Evolutionary conservation across 257 asterid genomes (phyloP).

Genomic region (Voacanga thouarsii): DNA sequence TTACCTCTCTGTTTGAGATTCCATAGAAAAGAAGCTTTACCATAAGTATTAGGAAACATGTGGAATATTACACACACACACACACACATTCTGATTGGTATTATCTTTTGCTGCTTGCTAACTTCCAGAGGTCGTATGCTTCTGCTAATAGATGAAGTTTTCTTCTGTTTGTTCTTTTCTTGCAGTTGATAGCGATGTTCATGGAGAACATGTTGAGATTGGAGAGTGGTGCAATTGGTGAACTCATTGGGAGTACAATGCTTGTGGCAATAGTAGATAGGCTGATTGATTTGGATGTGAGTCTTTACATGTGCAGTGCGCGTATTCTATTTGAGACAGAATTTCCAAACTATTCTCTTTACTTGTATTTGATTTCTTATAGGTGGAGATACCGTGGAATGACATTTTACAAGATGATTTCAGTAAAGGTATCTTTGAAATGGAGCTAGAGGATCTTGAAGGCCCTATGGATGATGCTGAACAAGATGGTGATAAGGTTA

Average conservation of each 20-base stretch:
- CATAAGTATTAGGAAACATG: background rate
- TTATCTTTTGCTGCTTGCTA: background rate
- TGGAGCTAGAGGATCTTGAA: slow-evolving; percentile 85
- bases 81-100: background rate
- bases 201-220: slow-evolving; percentile 86
- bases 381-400: slow-evolving; percentile 86
- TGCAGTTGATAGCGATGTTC: slow-evolving; percentile 57
- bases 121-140: background rate
- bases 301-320: slow-evolving; percentile 24
- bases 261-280: slow-evolving; percentile 59
- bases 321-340: background rate
- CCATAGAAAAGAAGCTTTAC: background rate
- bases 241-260: slow-evolving; percentile 64
- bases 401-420: slow-evolving; percentile 76
- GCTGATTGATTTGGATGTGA: slow-evolving; percentile 82
- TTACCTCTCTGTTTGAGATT: background rate
- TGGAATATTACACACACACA: background rate
- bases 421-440: slow-evolving; percentile 71
- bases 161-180: slow-evolving; percentile 1
- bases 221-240: slow-evolving; percentile 64
- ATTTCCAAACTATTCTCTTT: slow-evolving; percentile 1
- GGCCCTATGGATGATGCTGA: slow-evolving; percentile 42
- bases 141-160: background rate
- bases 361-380: slow-evolving; percentile 16
- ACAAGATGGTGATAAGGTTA: slow-evolving; percentile 56